phyloP scores from a whole-genome alignment of 2,329 filamentous ascomycete genomes.

The Fusarium sp. region DNA sequence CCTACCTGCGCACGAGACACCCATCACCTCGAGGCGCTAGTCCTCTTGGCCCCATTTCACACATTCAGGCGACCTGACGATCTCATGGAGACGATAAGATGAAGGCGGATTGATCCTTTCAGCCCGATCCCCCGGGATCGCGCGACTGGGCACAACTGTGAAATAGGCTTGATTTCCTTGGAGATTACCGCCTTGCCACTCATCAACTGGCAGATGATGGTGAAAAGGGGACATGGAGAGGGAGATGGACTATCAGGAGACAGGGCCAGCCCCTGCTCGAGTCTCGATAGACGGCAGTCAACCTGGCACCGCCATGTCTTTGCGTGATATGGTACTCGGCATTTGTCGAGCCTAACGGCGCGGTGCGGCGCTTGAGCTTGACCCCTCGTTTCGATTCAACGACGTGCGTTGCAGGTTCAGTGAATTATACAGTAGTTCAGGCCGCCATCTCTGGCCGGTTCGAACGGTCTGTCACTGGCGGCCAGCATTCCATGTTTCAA shows the following conservation, averaged over 20 bases:
- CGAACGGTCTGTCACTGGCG: constrained; percentile 3
- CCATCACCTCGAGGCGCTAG: constrained; percentile 31
- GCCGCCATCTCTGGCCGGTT: constrained; percentile 3
- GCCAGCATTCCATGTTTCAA: constrained; percentile 8
- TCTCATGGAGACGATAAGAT: constrained; percentile 31
- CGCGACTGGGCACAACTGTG: constrained; percentile 8
- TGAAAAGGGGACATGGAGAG: background rate
- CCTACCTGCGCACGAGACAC: constrained; percentile 32
- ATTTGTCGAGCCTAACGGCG: constrained; percentile 4
- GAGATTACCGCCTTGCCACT: background rate
- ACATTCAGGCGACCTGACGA: constrained; percentile 21
- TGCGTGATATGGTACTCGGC: constrained; percentile 11
- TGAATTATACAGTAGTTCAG: background rate
- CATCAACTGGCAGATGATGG: background rate
- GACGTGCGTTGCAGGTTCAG: background rate
- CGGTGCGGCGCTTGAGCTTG: background rate
- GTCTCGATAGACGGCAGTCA: constrained; percentile 15
- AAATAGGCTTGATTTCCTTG: constrained; percentile 6
- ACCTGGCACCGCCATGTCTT: constrained; percentile 5
- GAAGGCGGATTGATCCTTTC: constrained; percentile 23
- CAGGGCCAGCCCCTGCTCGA: constrained; percentile 1
- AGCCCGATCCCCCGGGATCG: constrained; percentile 17
- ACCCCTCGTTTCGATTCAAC: background rate
- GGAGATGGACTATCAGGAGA: background rate
- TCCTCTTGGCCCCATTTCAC: constrained; percentile 29